Conservation (phyloP, 768 basidiomycete genomes). For the Cantharellus anzutake region DNA sequence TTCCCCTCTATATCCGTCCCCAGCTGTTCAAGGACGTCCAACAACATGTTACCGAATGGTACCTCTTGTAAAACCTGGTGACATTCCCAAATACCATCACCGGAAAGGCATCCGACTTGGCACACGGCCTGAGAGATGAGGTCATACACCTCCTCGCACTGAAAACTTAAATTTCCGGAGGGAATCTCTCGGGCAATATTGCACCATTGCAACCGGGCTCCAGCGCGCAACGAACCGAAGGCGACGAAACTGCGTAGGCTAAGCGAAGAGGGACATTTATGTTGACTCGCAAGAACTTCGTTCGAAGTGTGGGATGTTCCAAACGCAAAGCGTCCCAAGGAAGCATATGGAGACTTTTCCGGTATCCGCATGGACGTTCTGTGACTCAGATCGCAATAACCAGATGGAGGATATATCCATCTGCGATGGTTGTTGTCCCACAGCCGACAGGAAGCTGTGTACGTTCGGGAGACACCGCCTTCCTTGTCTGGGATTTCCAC, state of each 20-base stretch:
- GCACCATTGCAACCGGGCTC: conserved; percentile 28
- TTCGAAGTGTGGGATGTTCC: conserved; percentile 23
- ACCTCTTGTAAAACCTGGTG: background rate
- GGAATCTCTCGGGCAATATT: conserved; percentile 31
- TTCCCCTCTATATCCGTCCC: conserved; percentile 3
- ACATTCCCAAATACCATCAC: background rate
- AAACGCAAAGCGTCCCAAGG: conserved; percentile 21
- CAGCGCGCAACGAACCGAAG: conserved; percentile 28
- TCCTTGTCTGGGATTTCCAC: background rate
- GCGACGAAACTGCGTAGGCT: conserved; percentile 27
- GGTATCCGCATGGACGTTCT: too few species aligned
- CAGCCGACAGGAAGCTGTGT: too few species aligned
- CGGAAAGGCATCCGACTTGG: conserved; percentile 21
- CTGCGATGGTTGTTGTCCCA: conserved; percentile 17
- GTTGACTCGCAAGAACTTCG: conserved; percentile 23
- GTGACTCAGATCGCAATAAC: too few species aligned
- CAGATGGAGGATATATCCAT: too few species aligned
- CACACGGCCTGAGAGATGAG: conserved; percentile 27
- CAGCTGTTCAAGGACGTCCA: conserved; percentile 12
- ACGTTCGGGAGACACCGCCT: background rate
- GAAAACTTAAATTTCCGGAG: conserved; percentile 22
- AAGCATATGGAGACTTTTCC: too few species aligned
- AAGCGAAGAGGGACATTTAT: conserved; percentile 22
- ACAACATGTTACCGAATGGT: conserved; percentile 17
- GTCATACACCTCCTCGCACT: conserved; percentile 21